phyloP scores from a whole-genome alignment of 1,139 yeast genomes.

The Suhomyces atakaporum region DNA sequence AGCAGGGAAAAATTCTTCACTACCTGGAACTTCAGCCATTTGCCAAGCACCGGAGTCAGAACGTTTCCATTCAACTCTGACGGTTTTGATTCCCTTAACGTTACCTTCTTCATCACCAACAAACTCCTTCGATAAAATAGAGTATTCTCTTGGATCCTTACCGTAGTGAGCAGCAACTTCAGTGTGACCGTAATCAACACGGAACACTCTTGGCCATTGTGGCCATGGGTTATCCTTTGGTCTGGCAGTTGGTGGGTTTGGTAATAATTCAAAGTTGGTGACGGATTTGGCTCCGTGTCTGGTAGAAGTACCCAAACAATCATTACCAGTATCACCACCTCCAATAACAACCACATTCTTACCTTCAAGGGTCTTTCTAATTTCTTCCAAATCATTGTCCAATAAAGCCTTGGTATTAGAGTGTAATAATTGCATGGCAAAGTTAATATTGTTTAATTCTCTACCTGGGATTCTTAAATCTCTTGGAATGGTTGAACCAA shows the following conservation, averaged over 20 bases:
- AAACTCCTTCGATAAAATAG: slow-evolving; percentile 92
- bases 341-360: slow-evolving; percentile 95
- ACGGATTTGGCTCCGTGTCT: slow-evolving; percentile 98
- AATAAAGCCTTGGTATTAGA: slow-evolving; percentile 88
- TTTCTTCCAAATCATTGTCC: slow-evolving; percentile 76
- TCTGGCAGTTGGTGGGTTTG: slow-evolving; percentile 84
- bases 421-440: slow-evolving; percentile 90
- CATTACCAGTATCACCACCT: slow-evolving; percentile 99
- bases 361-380: slow-evolving; percentile 71
- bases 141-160: slow-evolving; percentile 95
- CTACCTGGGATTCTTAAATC: slow-evolving; percentile 95
- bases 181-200: slow-evolving; percentile 97
- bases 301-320: slow-evolving; percentile 96
- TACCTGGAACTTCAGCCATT: slow-evolving; percentile 95
- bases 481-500: slow-evolving; percentile 96
- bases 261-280: slow-evolving; percentile 89
- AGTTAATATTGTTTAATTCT: slow-evolving; percentile 83
- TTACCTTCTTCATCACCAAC: slow-evolving; percentile 93
- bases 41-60: slow-evolving; percentile 98
- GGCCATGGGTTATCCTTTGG: slow-evolving; percentile 99
- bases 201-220: slow-evolving; percentile 97
- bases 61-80: slow-evolving; percentile 97
- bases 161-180: slow-evolving; percentile 95
- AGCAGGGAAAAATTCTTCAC: slow-evolving; percentile 93
- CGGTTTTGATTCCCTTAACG: slow-evolving; percentile 91